Percentiles rank a stretch among this genome's conserved stretches.
Evolutionary conservation across 345 rosid species (phyloP).

Genomic region (Lepidium sativum): DNA sequence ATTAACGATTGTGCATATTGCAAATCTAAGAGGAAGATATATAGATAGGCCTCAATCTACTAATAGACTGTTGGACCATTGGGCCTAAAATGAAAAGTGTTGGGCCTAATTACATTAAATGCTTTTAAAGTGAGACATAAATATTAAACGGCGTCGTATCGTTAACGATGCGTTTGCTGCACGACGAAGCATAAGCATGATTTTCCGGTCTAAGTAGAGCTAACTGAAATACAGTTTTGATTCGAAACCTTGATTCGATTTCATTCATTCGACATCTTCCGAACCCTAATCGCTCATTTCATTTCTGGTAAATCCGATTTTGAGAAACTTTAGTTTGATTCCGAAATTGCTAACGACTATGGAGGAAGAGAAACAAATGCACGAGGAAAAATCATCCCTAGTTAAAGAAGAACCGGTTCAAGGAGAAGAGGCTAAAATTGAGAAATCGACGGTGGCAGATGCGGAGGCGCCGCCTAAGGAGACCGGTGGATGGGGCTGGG

Average conservation of each 20-base stretch:
- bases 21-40: too few relatives aligned
- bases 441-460: neutral
- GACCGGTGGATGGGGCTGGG: conserved; percentile 82
- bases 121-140: neutral
- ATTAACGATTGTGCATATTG: too few relatives aligned
- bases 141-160: neutral
- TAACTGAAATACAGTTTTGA: conserved; percentile 19
- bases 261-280: neutral
- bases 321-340: neutral
- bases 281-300: conserved; percentile 4
- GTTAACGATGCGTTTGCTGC: neutral
- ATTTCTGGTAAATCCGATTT: neutral
- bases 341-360: conserved; percentile 6
- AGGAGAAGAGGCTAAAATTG: conserved; percentile 20
- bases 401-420: conserved; percentile 10
- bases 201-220: conserved; percentile 12
- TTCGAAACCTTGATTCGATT: neutral
- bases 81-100: neutral
- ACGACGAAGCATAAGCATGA: conserved; percentile 15
- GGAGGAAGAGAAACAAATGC: conserved; percentile 35
- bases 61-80: neutral
- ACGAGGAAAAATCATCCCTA: conserved; percentile 17
- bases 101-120: neutral
- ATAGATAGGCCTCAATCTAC: too few relatives aligned
- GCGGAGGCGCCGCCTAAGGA: conserved; percentile 13